phyloP scores from a whole-genome alignment of 2,329 filamentous ascomycete species.

The Acrocalymma vagum region DNA sequence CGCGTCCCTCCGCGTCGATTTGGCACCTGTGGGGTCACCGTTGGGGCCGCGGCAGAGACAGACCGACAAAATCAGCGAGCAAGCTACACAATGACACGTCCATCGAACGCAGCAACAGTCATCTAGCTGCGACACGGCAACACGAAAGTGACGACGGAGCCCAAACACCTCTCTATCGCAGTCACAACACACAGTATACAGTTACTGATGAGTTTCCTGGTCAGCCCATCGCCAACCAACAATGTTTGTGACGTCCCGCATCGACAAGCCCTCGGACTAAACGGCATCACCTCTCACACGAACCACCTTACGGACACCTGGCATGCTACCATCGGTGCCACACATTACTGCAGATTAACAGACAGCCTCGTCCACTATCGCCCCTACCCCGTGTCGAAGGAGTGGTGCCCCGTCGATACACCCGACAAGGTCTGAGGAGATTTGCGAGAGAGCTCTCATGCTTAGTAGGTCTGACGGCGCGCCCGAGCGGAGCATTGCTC shows the following conservation, averaged over 20 bases:
- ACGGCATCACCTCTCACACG: slow-evolving; percentile 9
- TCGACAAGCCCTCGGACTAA: slow-evolving; percentile 7
- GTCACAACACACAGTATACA: slow-evolving; percentile 17
- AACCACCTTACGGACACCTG: slow-evolving; percentile 12
- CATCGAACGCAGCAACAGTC: slow-evolving; percentile 18
- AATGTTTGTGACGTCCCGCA: slow-evolving; percentile 19
- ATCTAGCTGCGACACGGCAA: slow-evolving; percentile 22
- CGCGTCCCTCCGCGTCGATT: slow-evolving; percentile 24
- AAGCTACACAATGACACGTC: slow-evolving; percentile 21
- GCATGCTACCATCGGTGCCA: slow-evolving; percentile 22
- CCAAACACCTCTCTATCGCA: slow-evolving; percentile 14
- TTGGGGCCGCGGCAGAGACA: slow-evolving; percentile 19
- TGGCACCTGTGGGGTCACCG: slow-evolving; percentile 22
- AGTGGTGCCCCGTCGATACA: slow-evolving; percentile 9
- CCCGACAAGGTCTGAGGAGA: slow-evolving; percentile 30
- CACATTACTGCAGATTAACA: slow-evolving; percentile 17
- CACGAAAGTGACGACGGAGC: slow-evolving; percentile 18
- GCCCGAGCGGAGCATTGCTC: slow-evolving; percentile 11
- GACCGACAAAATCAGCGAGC: slow-evolving; percentile 17
- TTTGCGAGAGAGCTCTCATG: slow-evolving; percentile 6
- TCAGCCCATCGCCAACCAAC: slow-evolving; percentile 14
- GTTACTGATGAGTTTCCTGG: slow-evolving; percentile 21
- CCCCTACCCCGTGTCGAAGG: slow-evolving; percentile 8
- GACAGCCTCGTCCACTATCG: slow-evolving; percentile 21
- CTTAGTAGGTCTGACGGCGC: slow-evolving; percentile 8